Conservation (phyloP, 305 asterid genomes). For the Rubia balearica region DNA sequence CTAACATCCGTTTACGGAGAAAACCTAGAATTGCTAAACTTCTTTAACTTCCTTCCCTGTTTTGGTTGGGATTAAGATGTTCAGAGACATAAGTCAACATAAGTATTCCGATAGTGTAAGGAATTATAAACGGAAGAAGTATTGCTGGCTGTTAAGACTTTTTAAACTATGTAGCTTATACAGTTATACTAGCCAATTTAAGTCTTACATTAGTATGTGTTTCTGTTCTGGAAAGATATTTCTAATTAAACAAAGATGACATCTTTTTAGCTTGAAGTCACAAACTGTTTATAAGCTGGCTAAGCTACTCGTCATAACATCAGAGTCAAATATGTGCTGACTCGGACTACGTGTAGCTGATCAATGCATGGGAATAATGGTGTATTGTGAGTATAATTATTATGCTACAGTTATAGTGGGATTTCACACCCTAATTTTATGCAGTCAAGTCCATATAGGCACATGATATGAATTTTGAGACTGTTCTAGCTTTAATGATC, state of each 20-base stretch:
- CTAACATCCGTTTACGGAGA: background rate
- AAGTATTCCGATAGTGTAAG: background rate
- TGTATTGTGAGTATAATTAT: background rate
- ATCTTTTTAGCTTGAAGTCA: background rate
- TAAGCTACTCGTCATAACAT: background rate
- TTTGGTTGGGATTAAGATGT: no score
- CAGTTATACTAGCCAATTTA: background rate
- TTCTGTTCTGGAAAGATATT: background rate
- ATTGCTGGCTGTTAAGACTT: background rate
- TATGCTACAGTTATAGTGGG: background rate
- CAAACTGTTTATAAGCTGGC: background rate
- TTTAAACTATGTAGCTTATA: background rate
- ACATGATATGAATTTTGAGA: background rate
- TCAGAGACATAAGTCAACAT: background rate
- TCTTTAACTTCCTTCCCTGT: background rate
- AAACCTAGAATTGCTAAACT: background rate
- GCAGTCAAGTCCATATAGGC: background rate
- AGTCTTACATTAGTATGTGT: background rate
- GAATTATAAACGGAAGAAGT: background rate
- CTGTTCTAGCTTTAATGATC: background rate
- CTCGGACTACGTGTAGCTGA: background rate
- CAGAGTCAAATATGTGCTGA: background rate
- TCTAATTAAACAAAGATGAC: background rate
- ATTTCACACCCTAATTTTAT: background rate
- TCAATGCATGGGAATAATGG: background rate